Evolutionary conservation across 257 asterid species (phyloP).

Genomic region (Asclepias syriaca): DNA sequence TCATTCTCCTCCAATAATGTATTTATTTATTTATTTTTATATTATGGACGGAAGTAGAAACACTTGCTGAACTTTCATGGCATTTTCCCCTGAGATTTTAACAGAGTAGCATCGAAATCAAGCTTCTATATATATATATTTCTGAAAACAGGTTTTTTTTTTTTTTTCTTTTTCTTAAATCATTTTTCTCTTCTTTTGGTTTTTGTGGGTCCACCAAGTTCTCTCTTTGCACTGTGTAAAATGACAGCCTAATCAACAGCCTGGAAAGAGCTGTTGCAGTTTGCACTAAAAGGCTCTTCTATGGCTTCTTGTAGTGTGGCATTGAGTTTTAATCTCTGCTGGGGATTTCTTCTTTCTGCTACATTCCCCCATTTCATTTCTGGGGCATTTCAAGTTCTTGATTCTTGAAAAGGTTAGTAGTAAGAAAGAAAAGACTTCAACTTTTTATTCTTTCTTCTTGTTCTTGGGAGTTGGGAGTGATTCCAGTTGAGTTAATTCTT

Average conservation of each 20-base stretch:
- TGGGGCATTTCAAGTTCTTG: constrained; percentile 9
- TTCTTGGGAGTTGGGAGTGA: constrained; percentile 3
- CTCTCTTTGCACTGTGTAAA: constrained; percentile 39
- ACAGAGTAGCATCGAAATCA: constrained; percentile 23
- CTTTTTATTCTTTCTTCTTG: constrained; percentile 7
- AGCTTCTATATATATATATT: constrained; percentile 18
- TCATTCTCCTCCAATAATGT: background rate
- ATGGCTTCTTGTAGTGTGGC: constrained; percentile 21
- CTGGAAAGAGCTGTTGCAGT: constrained; percentile 41
- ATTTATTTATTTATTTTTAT: background rate
- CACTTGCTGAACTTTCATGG: constrained; percentile 27
- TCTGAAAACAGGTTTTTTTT: constrained; percentile 33
- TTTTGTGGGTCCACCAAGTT: constrained; percentile 43
- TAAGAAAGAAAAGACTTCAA: constrained; percentile 10
- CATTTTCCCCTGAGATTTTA: constrained; percentile 19
- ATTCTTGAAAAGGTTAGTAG: constrained; percentile 19
- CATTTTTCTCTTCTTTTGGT: constrained; percentile 17
- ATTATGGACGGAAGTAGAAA: background rate
- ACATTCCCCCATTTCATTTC: constrained; percentile 15
- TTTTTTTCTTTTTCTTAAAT: constrained; percentile 12
- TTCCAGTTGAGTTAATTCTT: constrained; percentile 1
- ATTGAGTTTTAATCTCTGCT: constrained; percentile 12
- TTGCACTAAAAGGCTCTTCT: constrained; percentile 24
- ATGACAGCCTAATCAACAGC: constrained; percentile 45
- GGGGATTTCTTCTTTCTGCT: constrained; percentile 13